Base-by-base conservation (phyloP, 257 asterid genomes). In the Jasminum sambac region DNA sequence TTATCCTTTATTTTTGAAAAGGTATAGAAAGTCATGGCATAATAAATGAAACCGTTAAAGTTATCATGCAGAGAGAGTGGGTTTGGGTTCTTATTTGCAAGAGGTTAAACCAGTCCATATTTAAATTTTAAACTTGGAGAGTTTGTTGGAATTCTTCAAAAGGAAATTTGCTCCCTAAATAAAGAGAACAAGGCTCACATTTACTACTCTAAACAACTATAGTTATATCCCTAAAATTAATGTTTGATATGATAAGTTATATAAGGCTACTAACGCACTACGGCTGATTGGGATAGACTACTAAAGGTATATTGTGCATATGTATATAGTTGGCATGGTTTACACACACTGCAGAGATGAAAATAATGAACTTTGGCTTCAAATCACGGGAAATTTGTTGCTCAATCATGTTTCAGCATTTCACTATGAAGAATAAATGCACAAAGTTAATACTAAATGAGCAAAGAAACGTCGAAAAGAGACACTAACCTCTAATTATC, bases 401-500 rank as follows among this genome's bases (percentile, higher is more conserved):
- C 62, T 55, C 30, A 21, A 21, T 3, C 62, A 0, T 10, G 62
- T 21, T 13, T 55, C 34, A 0, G 2, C 5, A 21, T 10, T 55
- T 55, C 34, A 55, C 62, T 21, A 55, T 19, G 34, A 2, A 21
- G 23, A 19, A 55, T 10, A 21, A 13, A 19, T 55, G 62, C 36
- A 30, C 36, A 30, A 30, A 30, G 4, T 30, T 30, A 30, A 23
- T 55, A 21, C n/a, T 19, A 19, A 70, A 58, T 11, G 34, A 48
- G 57, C 60, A 11, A 6, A 24, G 38, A 52, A 70, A 71, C 36
- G 13, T 13, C 24, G 58, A n/a, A 25, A 1, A 7, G 60, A 40
- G 40, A 62, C 38, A 76, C 43, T 62, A 67, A 76, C 80, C 79
- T 74, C 57, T 3, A 37, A 19, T 89, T 70, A 92, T 85, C 97